These are phyloP conservation scores for Leccinum ochraceum DNA, from an alignment of 768 basidiomycete genomes.

Conservation along the genomic window DNA sequence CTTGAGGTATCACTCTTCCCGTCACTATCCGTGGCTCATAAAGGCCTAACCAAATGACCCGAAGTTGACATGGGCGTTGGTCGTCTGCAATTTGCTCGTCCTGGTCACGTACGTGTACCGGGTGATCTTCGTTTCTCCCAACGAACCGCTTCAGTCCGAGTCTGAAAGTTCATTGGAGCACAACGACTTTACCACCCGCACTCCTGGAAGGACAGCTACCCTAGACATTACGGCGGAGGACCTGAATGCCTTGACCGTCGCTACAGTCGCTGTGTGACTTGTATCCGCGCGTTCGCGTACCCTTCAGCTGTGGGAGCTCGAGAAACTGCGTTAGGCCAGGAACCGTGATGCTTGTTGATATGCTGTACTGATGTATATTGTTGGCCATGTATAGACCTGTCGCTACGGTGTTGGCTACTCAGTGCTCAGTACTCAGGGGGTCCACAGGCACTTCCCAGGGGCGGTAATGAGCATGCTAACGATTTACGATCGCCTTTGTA, in stretches of 20 bases:
- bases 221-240: conserved; percentile 11
- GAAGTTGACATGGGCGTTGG: conserved; percentile 1
- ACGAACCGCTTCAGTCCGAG: neutral
- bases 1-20: neutral
- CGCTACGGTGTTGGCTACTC: neutral
- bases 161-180: neutral
- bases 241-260: neutral
- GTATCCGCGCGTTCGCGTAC: neutral
- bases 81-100: conserved; percentile 18
- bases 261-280: neutral
- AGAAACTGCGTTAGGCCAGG: neutral
- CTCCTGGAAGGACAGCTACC: neutral
- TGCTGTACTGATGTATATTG: neutral
- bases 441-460: neutral
- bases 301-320: neutral
- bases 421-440: neutral
- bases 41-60: neutral
- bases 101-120: conserved; percentile 16
- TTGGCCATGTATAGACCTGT: neutral
- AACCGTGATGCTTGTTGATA: neutral
- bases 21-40: neutral
- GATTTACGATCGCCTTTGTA: too few species aligned
- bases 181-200: conserved; percentile 16
- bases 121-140: neutral
- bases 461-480: neutral